A percentile compares a stretch with the other conserved stretches of the same genome.
These are phyloP conservation scores for Ophiostoma perfectum DNA, from an alignment of 2,329 filamentous ascomycete species.

Conservation along the genomic window DNA sequence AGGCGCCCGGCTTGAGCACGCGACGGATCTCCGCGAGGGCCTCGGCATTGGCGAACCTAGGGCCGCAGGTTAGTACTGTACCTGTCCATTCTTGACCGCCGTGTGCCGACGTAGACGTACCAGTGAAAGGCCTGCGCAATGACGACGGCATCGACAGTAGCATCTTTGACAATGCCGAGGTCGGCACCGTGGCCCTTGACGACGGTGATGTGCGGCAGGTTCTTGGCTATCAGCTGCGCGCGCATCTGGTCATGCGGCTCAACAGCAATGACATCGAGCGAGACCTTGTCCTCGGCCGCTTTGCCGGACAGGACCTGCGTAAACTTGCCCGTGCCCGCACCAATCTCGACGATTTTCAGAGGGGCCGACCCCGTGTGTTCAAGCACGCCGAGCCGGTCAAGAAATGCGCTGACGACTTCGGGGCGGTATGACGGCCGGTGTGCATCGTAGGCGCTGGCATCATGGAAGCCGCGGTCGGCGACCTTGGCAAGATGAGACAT, in stretches of 20 bases:
- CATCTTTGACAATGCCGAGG: slow-evolving; percentile 49
- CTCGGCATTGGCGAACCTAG: slow-evolving; percentile 54
- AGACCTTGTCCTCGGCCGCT: slow-evolving; percentile 36
- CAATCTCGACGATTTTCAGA: slow-evolving; percentile 31
- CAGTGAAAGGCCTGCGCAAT: slow-evolving; percentile 61
- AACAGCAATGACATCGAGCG: slow-evolving; percentile 48
- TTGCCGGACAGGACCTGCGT: slow-evolving; percentile 46
- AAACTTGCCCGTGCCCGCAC: slow-evolving; percentile 35
- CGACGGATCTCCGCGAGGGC: slow-evolving; percentile 61
- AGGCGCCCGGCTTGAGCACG: slow-evolving; percentile 54
- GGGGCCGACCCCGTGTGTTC: slow-evolving; percentile 38
- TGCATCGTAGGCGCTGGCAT: slow-evolving; percentile 60
- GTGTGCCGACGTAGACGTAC: slow-evolving; percentile 32
- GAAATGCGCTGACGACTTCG: slow-evolving; percentile 53
- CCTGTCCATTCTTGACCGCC: not conserved
- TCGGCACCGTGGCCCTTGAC: slow-evolving; percentile 54
- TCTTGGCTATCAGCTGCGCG: slow-evolving; percentile 53
- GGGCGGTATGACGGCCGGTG: slow-evolving; percentile 63
- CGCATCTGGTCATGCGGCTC: slow-evolving; percentile 63
- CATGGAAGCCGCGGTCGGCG: slow-evolving; percentile 55
- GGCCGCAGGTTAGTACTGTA: not conserved
- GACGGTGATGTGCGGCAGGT: slow-evolving; percentile 49
- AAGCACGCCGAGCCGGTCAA: slow-evolving; percentile 49
- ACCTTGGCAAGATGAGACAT: slow-evolving; percentile 27
- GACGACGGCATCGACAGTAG: slow-evolving; percentile 60